These are phyloP conservation scores for Russula lepida DNA, from an alignment of 768 basidiomycete species.

Conservation along the genomic window DNA sequence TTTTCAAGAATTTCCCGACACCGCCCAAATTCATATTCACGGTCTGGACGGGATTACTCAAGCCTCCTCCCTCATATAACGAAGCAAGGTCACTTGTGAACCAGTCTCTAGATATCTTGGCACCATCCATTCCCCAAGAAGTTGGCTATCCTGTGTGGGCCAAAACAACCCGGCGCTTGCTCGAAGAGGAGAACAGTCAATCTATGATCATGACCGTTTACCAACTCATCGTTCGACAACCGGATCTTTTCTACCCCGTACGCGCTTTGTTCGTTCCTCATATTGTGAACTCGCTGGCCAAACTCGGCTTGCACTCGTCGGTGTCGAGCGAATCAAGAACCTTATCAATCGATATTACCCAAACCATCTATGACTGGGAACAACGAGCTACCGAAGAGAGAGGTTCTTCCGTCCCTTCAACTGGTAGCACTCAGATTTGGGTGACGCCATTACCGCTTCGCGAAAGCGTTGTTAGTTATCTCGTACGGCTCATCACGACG, in stretches of 20 bases:
- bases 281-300: constrained; percentile 83
- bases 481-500: constrained; percentile 82
- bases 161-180: constrained; percentile 68
- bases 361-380: constrained; percentile 93
- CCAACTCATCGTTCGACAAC: constrained; percentile 85
- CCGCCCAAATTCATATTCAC: constrained; percentile 86
- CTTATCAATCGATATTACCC: constrained; percentile 82
- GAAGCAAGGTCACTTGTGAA: constrained; percentile 71
- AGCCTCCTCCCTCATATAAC: constrained; percentile 52
- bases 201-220: constrained; percentile 75
- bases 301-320: constrained; percentile 70
- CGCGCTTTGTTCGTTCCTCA: constrained; percentile 89
- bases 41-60: constrained; percentile 85
- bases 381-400: constrained; percentile 39
- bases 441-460: constrained; percentile 69
- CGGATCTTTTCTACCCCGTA: constrained; percentile 86
- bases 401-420: constrained; percentile 3
- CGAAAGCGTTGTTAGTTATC: constrained; percentile 90
- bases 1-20: constrained; percentile 82
- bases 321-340: constrained; percentile 75
- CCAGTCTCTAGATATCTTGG: constrained; percentile 81
- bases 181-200: constrained; percentile 79
- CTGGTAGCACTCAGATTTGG: constrained; percentile 37
- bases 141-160: constrained; percentile 73
- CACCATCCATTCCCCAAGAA: constrained; percentile 67